Base-by-base conservation (phyloP, 768 basidiomycete genomes). In the Mycena rebaudengoi region DNA sequence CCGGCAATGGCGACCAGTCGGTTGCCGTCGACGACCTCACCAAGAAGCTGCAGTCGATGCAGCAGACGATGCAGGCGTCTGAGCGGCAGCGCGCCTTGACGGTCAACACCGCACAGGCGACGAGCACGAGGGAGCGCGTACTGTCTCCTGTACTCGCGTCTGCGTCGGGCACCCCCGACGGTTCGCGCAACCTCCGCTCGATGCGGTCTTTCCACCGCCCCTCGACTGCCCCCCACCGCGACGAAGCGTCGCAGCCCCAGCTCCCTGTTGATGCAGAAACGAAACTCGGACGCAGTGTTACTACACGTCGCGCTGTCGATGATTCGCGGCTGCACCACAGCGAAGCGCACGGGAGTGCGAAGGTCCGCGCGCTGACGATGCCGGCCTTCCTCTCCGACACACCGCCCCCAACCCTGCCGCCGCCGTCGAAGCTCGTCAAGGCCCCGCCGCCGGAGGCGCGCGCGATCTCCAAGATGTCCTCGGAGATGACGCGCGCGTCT, bases 191-290 rank as follows among this genome's bases (percentile, higher is more conserved):
- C 57, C 66, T 91, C 28, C 84, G 83, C 20, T 75, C 83, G 21
- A 79, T 78, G 81, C 83, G 87, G 18, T 91, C 91, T 8, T 89
- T 92, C 78, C 89, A 87, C 69, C 85, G 82, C 32, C 73, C 80
- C 11, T 12, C 53, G 75, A 81, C 70, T 2, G 82, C 83, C 8
- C 75, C 75, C 32, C 65, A 71, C 60, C 69, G 63, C 37, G 59
- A 73, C n/a, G 71, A 72, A 21, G 76, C 80, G 10, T 52, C 78
- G 25, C 77, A n/a, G n/a, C n/a, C n/a, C n/a, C n/a, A n/a, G n/a
- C n/a, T n/a, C n/a, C n/a, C n/a, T n/a, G n/a, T n/a, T n/a, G 50
- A 39, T n/a, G 28, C 30, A 18, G 48, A 49, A 29, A 29, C 6
- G 12, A 37, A 39, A 6, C 60, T 82, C 35, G 75, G 73, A 37